Base-by-base conservation (phyloP, 2,329 filamentous ascomycete species). In the Neophaeococcomyces aloes region DNA sequence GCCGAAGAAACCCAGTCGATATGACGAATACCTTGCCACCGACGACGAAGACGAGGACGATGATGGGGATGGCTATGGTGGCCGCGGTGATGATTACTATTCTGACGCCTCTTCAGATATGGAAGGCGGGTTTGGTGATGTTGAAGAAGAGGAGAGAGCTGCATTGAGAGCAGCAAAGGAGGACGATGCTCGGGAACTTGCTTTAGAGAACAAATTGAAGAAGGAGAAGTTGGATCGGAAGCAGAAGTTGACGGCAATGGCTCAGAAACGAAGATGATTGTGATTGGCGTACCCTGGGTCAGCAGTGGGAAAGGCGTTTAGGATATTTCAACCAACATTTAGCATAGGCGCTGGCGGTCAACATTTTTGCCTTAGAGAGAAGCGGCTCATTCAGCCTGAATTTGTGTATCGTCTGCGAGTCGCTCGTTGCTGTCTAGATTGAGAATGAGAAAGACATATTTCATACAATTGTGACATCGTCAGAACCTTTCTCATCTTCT, bases 91-190 rank as follows among this genome's bases (percentile, higher is more conserved):
- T 10, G 64, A 66, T 48, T 63, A 64, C 47, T 66, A 63, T 38
- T 69, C 65, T 1, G 66, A 68, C 42, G 64, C 48, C 29, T 68
- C 65, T 6, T 68, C 66, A n/a, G 68, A 69, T 47, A 72, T 72
- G 69, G 69, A 72, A 55, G 69, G 67, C 38, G 69, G 67, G 17
- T 57, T 65, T 15, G 57, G 62, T 39, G 68, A 71, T 47, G 54
- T 71, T 38, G 66, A 68, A 43, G 49, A 60, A 19, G 69, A 72
- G 54, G 69, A 72, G 52, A 57, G 55, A 17, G 47, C 48, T 11
- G 67, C 69, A 6, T 51, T 67, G 27, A 61, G 57, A 43, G 53
- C 50, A 31, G 69, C 69, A 5, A 62, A 59, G 40, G 57, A 55
- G 44, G 69, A 72, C 50, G 69, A 72, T 45, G 68, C 69, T 50